Percentiles rank a stretch among this genome's conserved stretches.
These are phyloP conservation scores for Microstroma glucosiphilum DNA, from an alignment of 1,284 basidiomycete genomes.

Conservation along the genomic window DNA sequence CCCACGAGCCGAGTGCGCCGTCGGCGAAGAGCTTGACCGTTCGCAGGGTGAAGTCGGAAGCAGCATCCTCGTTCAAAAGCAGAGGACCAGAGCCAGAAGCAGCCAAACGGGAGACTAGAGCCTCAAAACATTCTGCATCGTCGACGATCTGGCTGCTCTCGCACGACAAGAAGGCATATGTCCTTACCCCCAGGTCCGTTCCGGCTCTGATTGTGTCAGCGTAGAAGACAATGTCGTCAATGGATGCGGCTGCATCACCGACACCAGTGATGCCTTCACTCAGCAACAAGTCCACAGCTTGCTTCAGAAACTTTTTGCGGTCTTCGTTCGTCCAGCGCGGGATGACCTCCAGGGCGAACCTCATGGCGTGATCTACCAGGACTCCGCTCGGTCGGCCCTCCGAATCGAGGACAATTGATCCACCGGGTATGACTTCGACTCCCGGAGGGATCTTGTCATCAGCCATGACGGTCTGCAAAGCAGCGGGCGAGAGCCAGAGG, in stretches of 20 bases:
- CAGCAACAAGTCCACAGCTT: constrained; percentile 61
- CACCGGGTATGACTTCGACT: constrained; percentile 61
- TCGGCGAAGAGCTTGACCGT: constrained; percentile 74
- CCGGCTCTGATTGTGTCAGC: constrained; percentile 2
- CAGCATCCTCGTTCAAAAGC: neutral
- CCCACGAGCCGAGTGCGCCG: constrained; percentile 82
- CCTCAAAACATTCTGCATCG: neutral
- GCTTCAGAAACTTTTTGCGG: constrained; percentile 63
- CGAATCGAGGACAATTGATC: constrained; percentile 64
- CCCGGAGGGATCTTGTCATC: constrained; percentile 11
- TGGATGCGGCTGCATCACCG: constrained; percentile 34
- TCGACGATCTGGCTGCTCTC: constrained; percentile 11
- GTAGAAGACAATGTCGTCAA: constrained; percentile 23
- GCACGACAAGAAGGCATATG: constrained; percentile 35
- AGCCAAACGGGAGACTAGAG: neutral
- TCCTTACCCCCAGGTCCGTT: constrained; percentile 22
- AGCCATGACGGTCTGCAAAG: constrained; percentile 52
- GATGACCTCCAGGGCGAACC: constrained; percentile 33
- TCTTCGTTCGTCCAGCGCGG: constrained; percentile 49
- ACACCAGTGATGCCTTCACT: constrained; percentile 59
- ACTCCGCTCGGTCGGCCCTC: constrained; percentile 67
- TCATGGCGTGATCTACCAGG: constrained; percentile 48
- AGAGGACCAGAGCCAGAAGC: neutral
- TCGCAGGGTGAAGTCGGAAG: constrained; percentile 18
- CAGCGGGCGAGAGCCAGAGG: constrained; percentile 68